A percentile compares a stretch with the other conserved stretches of the same genome.
Conservation (phyloP, 192 early-diverging fungal species). For the Coemansia sp. region DNA sequence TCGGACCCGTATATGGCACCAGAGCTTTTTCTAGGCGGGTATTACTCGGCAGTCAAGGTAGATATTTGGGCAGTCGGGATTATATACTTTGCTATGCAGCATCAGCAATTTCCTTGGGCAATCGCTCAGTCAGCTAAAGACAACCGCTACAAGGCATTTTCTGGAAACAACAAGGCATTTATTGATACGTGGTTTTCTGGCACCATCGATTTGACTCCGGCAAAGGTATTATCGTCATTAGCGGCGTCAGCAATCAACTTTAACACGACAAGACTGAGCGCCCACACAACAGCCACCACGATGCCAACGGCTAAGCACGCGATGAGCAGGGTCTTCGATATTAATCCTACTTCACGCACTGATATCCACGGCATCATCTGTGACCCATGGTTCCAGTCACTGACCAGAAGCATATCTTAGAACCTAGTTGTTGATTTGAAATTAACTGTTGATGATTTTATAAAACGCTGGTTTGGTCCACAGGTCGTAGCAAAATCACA, state of each 20-base stretch:
- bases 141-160: slow-evolving; percentile 21
- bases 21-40: slow-evolving; percentile 61
- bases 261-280: slow-evolving; percentile 4
- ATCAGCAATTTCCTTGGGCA: slow-evolving; percentile 68
- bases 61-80: slow-evolving; percentile 91
- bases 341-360: slow-evolving; percentile 23
- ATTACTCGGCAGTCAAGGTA: slow-evolving; percentile 72
- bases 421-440: neutral
- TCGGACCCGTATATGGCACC: slow-evolving; percentile 96
- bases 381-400: slow-evolving; percentile 30
- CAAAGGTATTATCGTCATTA: too few relatives aligned
- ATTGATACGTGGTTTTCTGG: slow-evolving; percentile 34
- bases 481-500: too few relatives aligned
- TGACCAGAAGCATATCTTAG: neutral
- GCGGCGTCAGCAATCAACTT: neutral
- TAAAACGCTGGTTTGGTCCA: too few relatives aligned
- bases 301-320: slow-evolving; percentile 4
- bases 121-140: slow-evolving; percentile 45
- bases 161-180: slow-evolving; percentile 12
- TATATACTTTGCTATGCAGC: slow-evolving; percentile 71
- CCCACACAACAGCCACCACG: neutral
- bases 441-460: neutral
- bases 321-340: slow-evolving; percentile 25
- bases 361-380: slow-evolving; percentile 23
- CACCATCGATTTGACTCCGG: neutral